Base-by-base conservation (phyloP, 2,329 filamentous ascomycete species). In the Calonectria pseudoreteaudii region DNA sequence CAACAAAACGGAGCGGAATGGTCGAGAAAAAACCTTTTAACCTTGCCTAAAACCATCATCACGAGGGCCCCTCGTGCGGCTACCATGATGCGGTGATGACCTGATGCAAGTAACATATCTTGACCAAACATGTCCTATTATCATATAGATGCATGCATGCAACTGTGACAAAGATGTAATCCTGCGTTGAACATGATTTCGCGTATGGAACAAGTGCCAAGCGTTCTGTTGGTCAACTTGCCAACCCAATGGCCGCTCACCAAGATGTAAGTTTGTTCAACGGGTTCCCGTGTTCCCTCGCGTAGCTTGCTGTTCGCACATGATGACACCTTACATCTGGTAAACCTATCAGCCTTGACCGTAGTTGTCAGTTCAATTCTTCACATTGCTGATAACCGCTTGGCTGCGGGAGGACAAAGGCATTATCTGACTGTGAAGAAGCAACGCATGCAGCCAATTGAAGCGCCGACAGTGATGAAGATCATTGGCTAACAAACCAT, bases 31-130 rank as follows among this genome's bases (percentile, higher is more conserved):
- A 90, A 84, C 84, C 84, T 82, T 77, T 82, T 77, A 87, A 89
- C 89, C 86, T 91, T 91, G 89, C 86, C 87, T 88, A 92, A 92
- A 92, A 92, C 90, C 90, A 91, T 92, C 85, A 88, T 91, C 90
- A 91, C 89, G 90, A 92, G 90, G 89, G 90, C 90, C 90, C 89
- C 89, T 88, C 84, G 89, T 83, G 89, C 85, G 90, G 90, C 89
- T 87, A 82, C 90, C 90, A 92, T 91, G 90, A 92, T 90, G 87
- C 89, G 90, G 80, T 91, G 90, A 92, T 92, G 90, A 92, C 90
- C 90, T 91, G 88, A 91, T 87, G 87, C 89, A 91, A 91, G 87
- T 86, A 86, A 91, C 90, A 91, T 88, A 76, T 74, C 34, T 64
- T 76, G 44, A 52, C 31, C 71, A 62, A 62, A 38, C 7, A 41